Base-by-base conservation (phyloP, 176 grass and related monocot species). In the Ampelocalamus luodianensis region DNA sequence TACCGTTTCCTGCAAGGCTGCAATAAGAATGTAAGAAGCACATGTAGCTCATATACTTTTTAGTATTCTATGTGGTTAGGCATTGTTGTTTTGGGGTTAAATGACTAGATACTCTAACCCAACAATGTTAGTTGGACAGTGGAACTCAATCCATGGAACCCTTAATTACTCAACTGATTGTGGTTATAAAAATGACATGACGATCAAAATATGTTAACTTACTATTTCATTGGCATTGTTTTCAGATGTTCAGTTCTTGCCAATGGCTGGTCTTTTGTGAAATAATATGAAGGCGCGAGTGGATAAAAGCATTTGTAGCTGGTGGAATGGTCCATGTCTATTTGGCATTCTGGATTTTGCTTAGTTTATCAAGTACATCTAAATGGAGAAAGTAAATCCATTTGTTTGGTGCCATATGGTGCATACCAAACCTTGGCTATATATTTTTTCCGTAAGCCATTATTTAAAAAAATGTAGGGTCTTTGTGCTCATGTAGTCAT, bases 171-270 rank as follows among this genome's bases (percentile, higher is more conserved):
- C 16, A 17, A 18, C 9, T 10, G 38, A 23, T 44, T 70, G 17
- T 23, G 7, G 38, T 20, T 79, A 62, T 0, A 18, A 53, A 46
- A 71, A 36, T 44, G 49, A 43, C 18, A 51, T 45, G 56, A 24
- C 16, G 23, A 48, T 18, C 36, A 78, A 60, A n/a, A 16, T 65
- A 65, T 53, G 40, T 44, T 77, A 43, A 43, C 16, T 68, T 79
- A 72, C 58, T 37, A 59, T 67, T 34, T 46, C 53, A 68, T 80
- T 77, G 55, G 5, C 61, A 42, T 87, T 76, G 70, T 81, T 76
- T 34, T 24, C 88, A 93, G 91, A 93, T 88, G 85, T 93, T 40
- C 91, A 93, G 60, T 93, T 90, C 71, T 83, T 93, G 46, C 91
- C 91, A 29, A 86, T 90, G 12, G 88, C 88, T 82, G 91, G 91